Percentiles rank a stretch among this genome's conserved stretches.
Evolutionary conservation across 306 rosid genomes (phyloP).

Genomic region (Malus domestica): ASM211411v1 NC_041802.1:16070001-16070500

Average conservation of each 20-base stretch:
- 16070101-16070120: constrained; percentile 23
- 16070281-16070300: not conserved
- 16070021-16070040: constrained; percentile 52
- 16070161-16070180: constrained; percentile 11
- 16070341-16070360: not conserved
- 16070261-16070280: not conserved
- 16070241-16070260: not conserved
- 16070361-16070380: not conserved
- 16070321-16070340: not conserved
- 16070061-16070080: constrained; percentile 69
- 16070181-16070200: constrained; percentile 18
- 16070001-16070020: constrained; percentile 70
- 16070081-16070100: constrained; percentile 46
- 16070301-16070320: not conserved
- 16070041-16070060: constrained; percentile 41
- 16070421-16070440: not conserved
- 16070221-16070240: not conserved
- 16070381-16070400: not conserved
- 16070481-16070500: not conserved
- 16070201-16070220: not conserved
- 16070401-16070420: not conserved
- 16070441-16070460: not conserved
- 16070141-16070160: constrained; percentile 45
- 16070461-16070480: not conserved
- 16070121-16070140: constrained; percentile 45